These are phyloP conservation scores for Quercus rubra DNA, from an alignment of 306 rosid species.

Conservation along the genomic window DNA sequence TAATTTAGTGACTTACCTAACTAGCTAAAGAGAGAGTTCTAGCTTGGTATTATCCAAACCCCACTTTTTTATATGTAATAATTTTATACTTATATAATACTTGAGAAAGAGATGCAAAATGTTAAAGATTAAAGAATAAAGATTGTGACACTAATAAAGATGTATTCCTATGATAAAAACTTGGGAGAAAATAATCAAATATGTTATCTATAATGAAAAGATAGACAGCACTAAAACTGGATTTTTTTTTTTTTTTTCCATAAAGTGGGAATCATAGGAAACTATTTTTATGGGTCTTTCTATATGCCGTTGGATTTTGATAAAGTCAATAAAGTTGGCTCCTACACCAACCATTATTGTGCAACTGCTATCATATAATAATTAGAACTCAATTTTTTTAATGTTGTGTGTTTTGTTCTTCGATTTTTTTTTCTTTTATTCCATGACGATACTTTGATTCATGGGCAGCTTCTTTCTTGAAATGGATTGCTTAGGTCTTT, in stretches of 20 bases:
- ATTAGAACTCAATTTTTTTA: neutral
- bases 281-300: neutral
- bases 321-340: neutral
- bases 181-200: slow-evolving; percentile 9
- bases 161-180: slow-evolving; percentile 23
- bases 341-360: neutral
- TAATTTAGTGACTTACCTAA: slow-evolving; percentile 20
- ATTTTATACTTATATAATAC: no score
- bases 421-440: no score
- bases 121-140: neutral
- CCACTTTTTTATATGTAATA: slow-evolving; percentile 16
- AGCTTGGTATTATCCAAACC: neutral
- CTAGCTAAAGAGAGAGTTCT: slow-evolving; percentile 20
- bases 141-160: slow-evolving; percentile 48
- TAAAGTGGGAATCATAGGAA: neutral
- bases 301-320: neutral
- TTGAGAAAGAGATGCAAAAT: slow-evolving; percentile 21
- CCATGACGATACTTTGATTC: slow-evolving; percentile 22
- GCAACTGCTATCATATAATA: neutral
- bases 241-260: neutral
- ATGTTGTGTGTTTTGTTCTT: neutral
- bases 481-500: slow-evolving; percentile 30
- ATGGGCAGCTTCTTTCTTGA: slow-evolving; percentile 15
- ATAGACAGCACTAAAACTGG: slow-evolving; percentile 37
- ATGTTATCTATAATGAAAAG: slow-evolving; percentile 24